Conservation (phyloP, 768 basidiomycete species). For the Lyophyllum semitale region DNA sequence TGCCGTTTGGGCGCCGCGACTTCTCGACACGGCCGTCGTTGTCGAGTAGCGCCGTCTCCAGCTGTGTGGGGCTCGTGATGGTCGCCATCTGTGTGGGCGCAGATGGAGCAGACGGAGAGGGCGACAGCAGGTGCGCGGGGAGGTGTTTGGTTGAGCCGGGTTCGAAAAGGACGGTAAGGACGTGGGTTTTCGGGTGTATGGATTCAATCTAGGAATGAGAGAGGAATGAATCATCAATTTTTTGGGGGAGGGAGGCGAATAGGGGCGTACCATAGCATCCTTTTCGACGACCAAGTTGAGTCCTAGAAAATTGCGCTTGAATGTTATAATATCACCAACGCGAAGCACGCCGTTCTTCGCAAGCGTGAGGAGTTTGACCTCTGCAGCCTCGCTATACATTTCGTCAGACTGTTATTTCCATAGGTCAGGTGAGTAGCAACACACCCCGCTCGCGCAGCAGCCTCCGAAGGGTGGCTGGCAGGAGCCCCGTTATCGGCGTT, state of each 20-base stretch:
- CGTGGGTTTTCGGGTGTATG: constrained; percentile 41
- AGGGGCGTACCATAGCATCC: constrained; percentile 47
- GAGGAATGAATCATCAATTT: not conserved
- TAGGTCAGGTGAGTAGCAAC: constrained; percentile 7
- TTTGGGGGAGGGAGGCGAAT: not conserved
- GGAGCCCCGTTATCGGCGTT: constrained; percentile 6
- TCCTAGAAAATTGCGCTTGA: constrained; percentile 47
- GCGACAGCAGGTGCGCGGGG: constrained; percentile 34
- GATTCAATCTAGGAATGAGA: constrained; percentile 39
- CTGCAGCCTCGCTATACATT: constrained; percentile 36
- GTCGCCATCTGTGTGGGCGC: constrained; percentile 33
- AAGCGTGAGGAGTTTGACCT: constrained; percentile 46
- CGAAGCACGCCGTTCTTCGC: constrained; percentile 45
- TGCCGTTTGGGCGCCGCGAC: constrained; percentile 43
- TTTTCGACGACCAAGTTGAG: constrained; percentile 49
- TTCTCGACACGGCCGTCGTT: constrained; percentile 50
- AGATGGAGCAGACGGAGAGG: constrained; percentile 27
- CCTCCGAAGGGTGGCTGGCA: constrained; percentile 6
- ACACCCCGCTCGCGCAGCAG: constrained; percentile 33
- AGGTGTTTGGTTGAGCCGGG: constrained; percentile 38
- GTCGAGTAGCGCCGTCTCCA: constrained; percentile 55
- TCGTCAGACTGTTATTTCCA: not conserved
- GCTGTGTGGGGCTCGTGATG: constrained; percentile 45
- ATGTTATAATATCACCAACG: constrained; percentile 57
- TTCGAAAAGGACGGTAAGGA: constrained; percentile 44